Base-by-base conservation (phyloP, 1,139 yeast species). In the Debaryomyces sp. region DNA sequence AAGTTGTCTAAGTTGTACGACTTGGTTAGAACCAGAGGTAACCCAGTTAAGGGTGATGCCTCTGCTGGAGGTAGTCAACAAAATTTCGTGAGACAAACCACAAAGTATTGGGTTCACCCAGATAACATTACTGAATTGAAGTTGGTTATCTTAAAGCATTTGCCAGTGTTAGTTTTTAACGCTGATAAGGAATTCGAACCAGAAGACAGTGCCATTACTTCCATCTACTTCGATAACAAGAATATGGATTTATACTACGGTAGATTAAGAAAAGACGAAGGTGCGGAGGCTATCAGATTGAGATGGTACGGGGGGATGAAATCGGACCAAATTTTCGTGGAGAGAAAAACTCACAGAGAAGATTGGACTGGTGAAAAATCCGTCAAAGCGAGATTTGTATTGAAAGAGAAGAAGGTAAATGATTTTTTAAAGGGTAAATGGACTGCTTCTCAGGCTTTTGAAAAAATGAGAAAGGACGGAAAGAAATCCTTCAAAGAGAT, bases 341-440 rank as follows among this genome's bases (percentile, higher is more conserved):
- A 94, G 71, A 84, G 99, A 69, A 94, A 94, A 70, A 94, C 99
- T 12, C 99, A 94, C 66, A 83, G 99, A 69, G 99, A 94, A 70
- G 99, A 94, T 72, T 94, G 99, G 99, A 94, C 99, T 2, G 99
- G 99, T 61, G 99, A 94, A 70, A 92, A 92, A 71, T 89, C 97
- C 9, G 99, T 94, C 56, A 94, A 94, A 73, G 98, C 98, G 4
- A 82, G 99, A 67, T 94, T 94, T 71, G 85, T 92, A 10, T 75
- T 94, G 60, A 94, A 92, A 68, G 99, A 94, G 66, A 89, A 88
- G 67, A 82, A 90, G 62, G 94, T 92, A 47, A 94, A 94, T 66
- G 82, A 84, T 45, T 94, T 89, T 66, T 70, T 92, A 72, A 73
- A 73, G 45, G 99, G 99, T 58, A 84, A 82, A 48, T 91, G 82